Base-by-base conservation (phyloP, 495 filamentous ascomycete genomes). In the Rhypophila decipiens region DNA sequence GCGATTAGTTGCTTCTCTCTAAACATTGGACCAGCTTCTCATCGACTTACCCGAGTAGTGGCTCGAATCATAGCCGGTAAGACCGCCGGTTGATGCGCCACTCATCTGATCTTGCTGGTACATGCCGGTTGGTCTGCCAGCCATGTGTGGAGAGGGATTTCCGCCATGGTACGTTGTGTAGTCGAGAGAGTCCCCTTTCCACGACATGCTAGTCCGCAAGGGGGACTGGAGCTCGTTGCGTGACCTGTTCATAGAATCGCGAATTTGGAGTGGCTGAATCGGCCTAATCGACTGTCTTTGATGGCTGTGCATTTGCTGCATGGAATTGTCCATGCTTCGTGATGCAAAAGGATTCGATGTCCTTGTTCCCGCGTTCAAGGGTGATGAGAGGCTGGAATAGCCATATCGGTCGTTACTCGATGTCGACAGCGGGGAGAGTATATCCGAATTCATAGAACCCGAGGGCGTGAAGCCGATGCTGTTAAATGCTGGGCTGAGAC, bases 401-500 rank as follows among this genome's bases (percentile, higher is more conserved):
- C 71, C 69, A 19, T 71, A 77, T 34, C 69, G 73, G 47, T 77
- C 77, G 48, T 59, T 67, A 4, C 75, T 73, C 21, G 67, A 67
- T 13, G 70, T 63, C 2, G 76, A 78, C 31, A 78, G 56, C 5
- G 77, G 75, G 8, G 77, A 79, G 19, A 79, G 63, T n/a, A 75
- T 62, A 52, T 77, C 75, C 19, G 58, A 70, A 52, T 60, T 68
- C 57, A 77, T 71, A 2, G 68, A 52, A 9, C 54, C 64, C 4
- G 70, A 66, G 12, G 70, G 73, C 15, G 73, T 73, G 61, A 85
- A 85, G 21, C 73, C 74, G 46, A 83, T 81, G 50, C 68, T 68
- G 1, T 78, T 77, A 64, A 85, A 80, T 0, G 76, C 76, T 17
- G 80, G 78, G 47, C 73, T 82, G 13, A 84, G 70, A 19, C 80